Percentiles rank a stretch among this genome's conserved stretches.
phyloP scores from a whole-genome alignment of 257 asterid species.

The Echium plantagineum region DNA sequence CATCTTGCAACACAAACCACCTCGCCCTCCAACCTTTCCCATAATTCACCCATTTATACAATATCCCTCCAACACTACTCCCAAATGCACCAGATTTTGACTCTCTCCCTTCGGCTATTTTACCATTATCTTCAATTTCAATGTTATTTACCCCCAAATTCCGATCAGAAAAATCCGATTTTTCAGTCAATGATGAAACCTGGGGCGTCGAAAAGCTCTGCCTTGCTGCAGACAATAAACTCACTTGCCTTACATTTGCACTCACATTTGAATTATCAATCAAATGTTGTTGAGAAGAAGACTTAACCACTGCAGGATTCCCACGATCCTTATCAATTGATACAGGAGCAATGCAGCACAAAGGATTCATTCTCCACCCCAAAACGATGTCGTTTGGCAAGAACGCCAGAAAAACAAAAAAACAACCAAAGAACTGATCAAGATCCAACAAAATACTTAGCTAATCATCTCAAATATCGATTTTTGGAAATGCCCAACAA shows the following conservation, averaged over 20 bases:
- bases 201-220: conserved; percentile 50
- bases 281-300: conserved; percentile 43
- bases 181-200: conserved; percentile 28
- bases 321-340: conserved; percentile 76
- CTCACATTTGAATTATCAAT: conserved; percentile 17
- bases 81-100: conserved; percentile 17
- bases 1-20: conserved; percentile 96
- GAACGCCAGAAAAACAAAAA: neutral
- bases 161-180: conserved; percentile 12
- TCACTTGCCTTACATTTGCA: neutral
- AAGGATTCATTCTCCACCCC: conserved; percentile 59
- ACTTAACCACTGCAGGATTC: conserved; percentile 43
- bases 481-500: conserved; percentile 13
- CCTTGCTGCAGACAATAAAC: conserved; percentile 20
- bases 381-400: neutral
- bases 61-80: conserved; percentile 54
- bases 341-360: conserved; percentile 99
- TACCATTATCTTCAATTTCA: conserved; percentile 26
- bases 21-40: conserved; percentile 98
- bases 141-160: neutral
- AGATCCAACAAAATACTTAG: neutral
- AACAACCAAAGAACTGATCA: neutral
- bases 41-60: conserved; percentile 93
- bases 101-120: conserved; percentile 22
- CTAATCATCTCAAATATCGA: conserved; percentile 3